A percentile compares a stretch with the other conserved stretches of the same genome.
These are phyloP conservation scores for Mycosphaerelloides madeirae DNA, from an alignment of 2,329 filamentous ascomycete species.

Conservation along the genomic window DNA sequence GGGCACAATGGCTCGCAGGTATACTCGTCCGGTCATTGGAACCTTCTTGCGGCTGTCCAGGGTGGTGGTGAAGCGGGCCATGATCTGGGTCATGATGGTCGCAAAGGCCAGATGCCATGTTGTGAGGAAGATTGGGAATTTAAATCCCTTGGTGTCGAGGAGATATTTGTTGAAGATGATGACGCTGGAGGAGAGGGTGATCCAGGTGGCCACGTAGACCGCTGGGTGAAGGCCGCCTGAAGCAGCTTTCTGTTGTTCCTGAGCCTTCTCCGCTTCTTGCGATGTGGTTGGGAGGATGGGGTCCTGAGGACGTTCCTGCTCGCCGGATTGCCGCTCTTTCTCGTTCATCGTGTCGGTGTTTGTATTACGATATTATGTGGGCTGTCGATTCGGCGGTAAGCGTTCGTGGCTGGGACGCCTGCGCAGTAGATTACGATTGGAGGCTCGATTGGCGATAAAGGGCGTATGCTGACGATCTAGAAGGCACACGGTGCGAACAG, in stretches of 20 bases:
- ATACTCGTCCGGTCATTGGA: constrained; percentile 93
- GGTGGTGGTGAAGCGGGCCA: constrained; percentile 81
- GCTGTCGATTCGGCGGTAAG: not conserved
- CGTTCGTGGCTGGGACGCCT: too few species aligned
- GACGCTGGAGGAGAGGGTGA: constrained; percentile 83
- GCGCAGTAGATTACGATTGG: too few species aligned
- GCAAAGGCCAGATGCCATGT: constrained; percentile 95
- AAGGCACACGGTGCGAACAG: too few species aligned
- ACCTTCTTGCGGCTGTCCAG: constrained; percentile 94
- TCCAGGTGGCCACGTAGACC: constrained; percentile 87
- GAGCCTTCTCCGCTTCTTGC: constrained; percentile 63
- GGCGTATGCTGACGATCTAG: too few species aligned
- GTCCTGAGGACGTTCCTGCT: constrained; percentile 54
- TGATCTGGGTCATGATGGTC: constrained; percentile 86
- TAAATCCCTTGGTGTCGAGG: constrained; percentile 77
- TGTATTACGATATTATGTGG: not conserved
- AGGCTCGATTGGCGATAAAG: too few species aligned
- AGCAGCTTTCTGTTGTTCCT: constrained; percentile 55
- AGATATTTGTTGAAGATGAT: constrained; percentile 99
- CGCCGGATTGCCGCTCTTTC: constrained; percentile 79
- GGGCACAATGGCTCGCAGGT: constrained; percentile 86
- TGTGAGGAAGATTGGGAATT: constrained; percentile 71
- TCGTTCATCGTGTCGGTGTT: constrained; percentile 62
- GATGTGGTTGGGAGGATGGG: constrained; percentile 76
- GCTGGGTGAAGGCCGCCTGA: constrained; percentile 62